Conservation (phyloP, 768 basidiomycete genomes). For the Phanerochaete carnosa region DNA sequence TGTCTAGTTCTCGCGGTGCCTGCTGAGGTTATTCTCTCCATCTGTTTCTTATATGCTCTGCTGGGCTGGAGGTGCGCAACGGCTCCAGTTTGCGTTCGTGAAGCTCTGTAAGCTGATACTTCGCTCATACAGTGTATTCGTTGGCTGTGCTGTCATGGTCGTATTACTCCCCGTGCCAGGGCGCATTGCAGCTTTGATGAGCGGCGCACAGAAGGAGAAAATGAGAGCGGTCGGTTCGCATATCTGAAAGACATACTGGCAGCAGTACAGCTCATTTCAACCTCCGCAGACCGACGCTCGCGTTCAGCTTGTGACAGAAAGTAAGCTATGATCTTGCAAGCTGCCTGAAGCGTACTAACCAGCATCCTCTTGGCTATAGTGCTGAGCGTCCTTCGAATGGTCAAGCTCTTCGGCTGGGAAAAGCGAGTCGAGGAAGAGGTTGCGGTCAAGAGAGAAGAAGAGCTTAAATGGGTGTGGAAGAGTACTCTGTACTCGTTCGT, state of each 20-base stretch:
- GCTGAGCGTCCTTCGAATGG: constrained; percentile 38
- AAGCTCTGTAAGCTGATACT: neutral
- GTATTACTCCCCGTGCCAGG: constrained; percentile 42
- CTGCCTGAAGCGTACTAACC: neutral
- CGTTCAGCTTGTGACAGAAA: constrained; percentile 21
- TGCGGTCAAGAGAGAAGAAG: constrained; percentile 53
- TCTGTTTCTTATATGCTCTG: constrained; percentile 39
- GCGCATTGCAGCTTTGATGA: constrained; percentile 34
- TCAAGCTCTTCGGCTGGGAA: constrained; percentile 44
- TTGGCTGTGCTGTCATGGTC: constrained; percentile 37
- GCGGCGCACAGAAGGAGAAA: constrained; percentile 32
- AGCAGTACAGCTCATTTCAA: neutral
- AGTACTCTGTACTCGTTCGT: constrained; percentile 46
- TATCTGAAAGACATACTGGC: neutral
- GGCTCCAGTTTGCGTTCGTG: constrained; percentile 19
- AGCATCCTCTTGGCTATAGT: neutral
- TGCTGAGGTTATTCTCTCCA: constrained; percentile 32
- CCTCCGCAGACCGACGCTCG: constrained; percentile 40
- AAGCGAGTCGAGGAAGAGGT: constrained; percentile 48
- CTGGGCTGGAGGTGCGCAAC: constrained; percentile 40
- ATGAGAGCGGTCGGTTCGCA: constrained; percentile 34
- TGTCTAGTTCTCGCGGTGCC: constrained; percentile 26
- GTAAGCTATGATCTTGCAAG: constrained; percentile 2
- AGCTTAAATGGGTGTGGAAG: constrained; percentile 52
- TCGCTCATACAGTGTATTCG: constrained; percentile 14